Evolutionary conservation across 805 yeast genomes (phyloP).

Genomic region (Komagataella pastoris): DNA sequence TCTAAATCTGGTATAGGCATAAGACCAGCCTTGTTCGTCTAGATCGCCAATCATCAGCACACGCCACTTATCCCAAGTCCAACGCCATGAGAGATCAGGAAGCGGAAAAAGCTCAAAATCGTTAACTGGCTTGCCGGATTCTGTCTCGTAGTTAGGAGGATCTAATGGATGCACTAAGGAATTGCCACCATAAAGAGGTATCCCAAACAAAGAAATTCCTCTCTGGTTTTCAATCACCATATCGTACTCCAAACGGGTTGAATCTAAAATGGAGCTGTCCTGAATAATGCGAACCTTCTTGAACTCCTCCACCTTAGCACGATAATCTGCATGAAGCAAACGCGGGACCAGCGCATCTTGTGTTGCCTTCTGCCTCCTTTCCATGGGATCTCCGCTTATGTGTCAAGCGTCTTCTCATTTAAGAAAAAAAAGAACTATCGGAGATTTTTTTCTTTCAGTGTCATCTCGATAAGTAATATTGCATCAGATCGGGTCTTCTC

Average conservation of each 20-base stretch:
- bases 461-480: background rate
- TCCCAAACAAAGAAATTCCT: conserved; percentile 38
- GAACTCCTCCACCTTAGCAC: background rate
- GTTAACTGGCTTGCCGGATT: conserved; percentile 24
- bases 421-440: background rate
- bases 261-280: background rate
- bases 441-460: background rate
- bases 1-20: conserved; percentile 26
- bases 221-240: conserved; percentile 40
- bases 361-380: background rate
- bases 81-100: conserved; percentile 36
- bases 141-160: conserved; percentile 33
- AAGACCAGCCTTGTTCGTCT: conserved; percentile 48
- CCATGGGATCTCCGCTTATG: background rate
- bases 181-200: conserved; percentile 31
- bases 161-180: conserved; percentile 34
- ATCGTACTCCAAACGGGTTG: conserved; percentile 17
- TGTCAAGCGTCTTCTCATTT: background rate
- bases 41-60: conserved; percentile 39
- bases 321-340: background rate
- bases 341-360: background rate
- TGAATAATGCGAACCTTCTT: background rate
- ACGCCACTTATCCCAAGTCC: conserved; percentile 46
- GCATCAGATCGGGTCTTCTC: background rate
- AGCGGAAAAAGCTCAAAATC: conserved; percentile 22